Base-by-base conservation (phyloP, 2,329 filamentous ascomycete species). In the Nannizziopsis arthrosporioides region DNA sequence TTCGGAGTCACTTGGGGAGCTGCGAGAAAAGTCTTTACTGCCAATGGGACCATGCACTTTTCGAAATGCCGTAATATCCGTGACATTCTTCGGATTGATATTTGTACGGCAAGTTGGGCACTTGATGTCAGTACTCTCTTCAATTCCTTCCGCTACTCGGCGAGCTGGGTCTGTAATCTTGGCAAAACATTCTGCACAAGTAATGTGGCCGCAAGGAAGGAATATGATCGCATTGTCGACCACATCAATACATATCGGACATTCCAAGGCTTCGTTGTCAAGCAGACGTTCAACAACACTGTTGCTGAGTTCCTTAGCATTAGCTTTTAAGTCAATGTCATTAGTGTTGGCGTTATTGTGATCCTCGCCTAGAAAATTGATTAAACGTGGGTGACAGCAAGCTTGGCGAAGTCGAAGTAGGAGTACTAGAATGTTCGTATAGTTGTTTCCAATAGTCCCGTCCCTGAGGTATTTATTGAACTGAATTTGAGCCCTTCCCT, bases 141-240 rank as follows among this genome's bases (percentile, higher is more conserved):
- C 81, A 31, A 80, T 71, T 4, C 81, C 84, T 49, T 78, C 72
- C 22, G 70, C 75, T 37, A 83, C 67, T 12, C 69, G 70, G 47
- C 72, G 68, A 1, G 73, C 66, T 2, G 80, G 78, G 53, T 86
- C 84, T 0, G 74, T 73, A 41, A 93, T 74, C 47, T 75, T 78
- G 5, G 78, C 74, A 52, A 92, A 80, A 60, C 88, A 94, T 53
- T 88, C 82, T 1, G 75, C 69, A 63, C 88, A 94, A 18, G 80
- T 80, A 51, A 82, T 78, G 59, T 94, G 88, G 1, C 88, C 88
- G 59, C 88, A 94, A 1, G 86, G 86, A 44, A 86, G 73, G 62
- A 89, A 82, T 53, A 94, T 85, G 2, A 77, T 77, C 0, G 85
- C 84, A 53, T 89, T 88, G 11, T 76, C 72, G 5, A 82, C 78